These are phyloP conservation scores for Papiliotrema laurentii DNA, from an alignment of 1,284 basidiomycete species.

Conservation along the genomic window DNA sequence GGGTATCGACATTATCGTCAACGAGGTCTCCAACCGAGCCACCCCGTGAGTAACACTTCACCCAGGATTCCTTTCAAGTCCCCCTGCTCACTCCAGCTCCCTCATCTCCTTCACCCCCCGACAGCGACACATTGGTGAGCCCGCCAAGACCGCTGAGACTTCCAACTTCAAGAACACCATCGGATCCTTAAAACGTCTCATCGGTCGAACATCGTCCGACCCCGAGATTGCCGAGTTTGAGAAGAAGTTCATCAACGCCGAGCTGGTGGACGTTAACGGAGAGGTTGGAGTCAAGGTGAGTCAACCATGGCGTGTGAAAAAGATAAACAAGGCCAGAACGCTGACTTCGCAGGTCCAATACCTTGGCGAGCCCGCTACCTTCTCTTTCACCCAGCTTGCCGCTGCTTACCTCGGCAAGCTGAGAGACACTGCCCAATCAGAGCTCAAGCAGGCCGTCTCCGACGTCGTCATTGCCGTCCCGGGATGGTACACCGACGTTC, in stretches of 20 bases:
- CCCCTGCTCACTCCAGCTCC: constrained; percentile 56
- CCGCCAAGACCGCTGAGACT: constrained; percentile 94
- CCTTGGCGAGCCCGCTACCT: constrained; percentile 68
- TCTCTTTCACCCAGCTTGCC: constrained; percentile 80
- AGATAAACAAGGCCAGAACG: neutral
- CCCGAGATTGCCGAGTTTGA: constrained; percentile 74
- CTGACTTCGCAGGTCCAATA: constrained; percentile 65
- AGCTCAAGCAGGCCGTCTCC: constrained; percentile 77
- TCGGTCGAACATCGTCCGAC: constrained; percentile 71
- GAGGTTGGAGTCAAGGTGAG: constrained; percentile 75
- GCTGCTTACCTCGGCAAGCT: constrained; percentile 83
- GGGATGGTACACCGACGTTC: constrained; percentile 88
- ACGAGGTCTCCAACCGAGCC: constrained; percentile 90
- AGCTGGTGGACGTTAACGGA: constrained; percentile 74
- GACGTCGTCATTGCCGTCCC: constrained; percentile 92
- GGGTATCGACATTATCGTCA: constrained; percentile 91
- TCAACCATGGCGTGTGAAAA: too few relatives aligned
- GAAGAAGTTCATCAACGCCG: constrained; percentile 82
- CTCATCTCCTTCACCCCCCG: constrained; percentile 86
- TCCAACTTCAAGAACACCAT: constrained; percentile 96
- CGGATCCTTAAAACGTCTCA: constrained; percentile 80
- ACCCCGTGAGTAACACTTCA: constrained; percentile 65
- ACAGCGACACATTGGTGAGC: constrained; percentile 81
- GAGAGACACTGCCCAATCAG: constrained; percentile 72
- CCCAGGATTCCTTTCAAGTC: neutral